These are phyloP conservation scores for Medicago truncatula DNA, from an alignment of 306 rosid genomes.

Conservation along the genomic window MtrunA17r5.0-ANR NC_053044.1:42414001-42414500, in stretches of 20 bases:
- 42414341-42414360: conserved; percentile 74
- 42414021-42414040: conserved; percentile 84
- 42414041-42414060: conserved; percentile 86
- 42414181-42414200: conserved; percentile 71
- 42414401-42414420: not conserved
- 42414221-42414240: conserved; percentile 89
- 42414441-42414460: not conserved
- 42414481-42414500: not conserved
- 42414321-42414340: conserved; percentile 92
- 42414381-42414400: not conserved
- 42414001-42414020: conserved; percentile 68
- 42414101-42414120: conserved; percentile 82
- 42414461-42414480: not conserved
- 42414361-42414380: conserved; percentile 23
- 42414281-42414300: conserved; percentile 80
- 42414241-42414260: conserved; percentile 90
- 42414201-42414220: conserved; percentile 92
- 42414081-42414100: conserved; percentile 93
- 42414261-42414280: conserved; percentile 94
- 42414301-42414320: conserved; percentile 90
- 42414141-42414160: conserved; percentile 81
- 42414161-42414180: conserved; percentile 84
- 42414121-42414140: conserved; percentile 83
- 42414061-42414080: conserved; percentile 72
- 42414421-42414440: not conserved